Evolutionary conservation across 805 yeast genomes (phyloP).

Genomic region (Wickerhamiella azymoides): DNA sequence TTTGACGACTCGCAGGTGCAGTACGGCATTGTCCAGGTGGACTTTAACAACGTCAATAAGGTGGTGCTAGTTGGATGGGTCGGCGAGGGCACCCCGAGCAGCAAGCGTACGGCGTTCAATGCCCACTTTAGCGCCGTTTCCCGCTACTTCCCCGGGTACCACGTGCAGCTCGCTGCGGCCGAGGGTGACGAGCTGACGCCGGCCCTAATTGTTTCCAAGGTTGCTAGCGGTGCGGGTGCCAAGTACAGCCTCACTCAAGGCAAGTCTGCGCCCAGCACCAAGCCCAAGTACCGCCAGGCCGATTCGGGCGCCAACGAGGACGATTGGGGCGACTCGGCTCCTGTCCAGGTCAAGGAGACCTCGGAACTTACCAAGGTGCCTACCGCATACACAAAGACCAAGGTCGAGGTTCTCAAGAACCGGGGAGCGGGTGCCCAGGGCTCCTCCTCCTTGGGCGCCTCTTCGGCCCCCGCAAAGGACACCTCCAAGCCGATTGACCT

Average conservation of each 20-base stretch:
- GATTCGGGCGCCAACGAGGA: slow-evolving; percentile 33
- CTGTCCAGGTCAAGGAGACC: slow-evolving; percentile 20
- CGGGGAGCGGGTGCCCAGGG: no score
- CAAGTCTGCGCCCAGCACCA: slow-evolving; percentile 20
- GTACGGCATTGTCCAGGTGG: slow-evolving; percentile 77
- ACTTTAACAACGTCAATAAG: slow-evolving; percentile 83
- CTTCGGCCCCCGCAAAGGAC: slow-evolving; percentile 5
- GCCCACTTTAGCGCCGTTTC: slow-evolving; percentile 30
- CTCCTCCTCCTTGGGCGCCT: neutral
- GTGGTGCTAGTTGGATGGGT: slow-evolving; percentile 78
- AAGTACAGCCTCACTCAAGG: slow-evolving; percentile 47
- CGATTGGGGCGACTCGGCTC: slow-evolving; percentile 52
- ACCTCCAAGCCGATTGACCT: slow-evolving; percentile 28
- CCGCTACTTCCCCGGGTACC: slow-evolving; percentile 50
- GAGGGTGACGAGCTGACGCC: slow-evolving; percentile 80
- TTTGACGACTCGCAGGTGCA: slow-evolving; percentile 82
- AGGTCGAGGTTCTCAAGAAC: slow-evolving; percentile 30
- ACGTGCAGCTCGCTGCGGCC: slow-evolving; percentile 94
- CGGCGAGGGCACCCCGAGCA: slow-evolving; percentile 80
- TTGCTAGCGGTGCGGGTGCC: slow-evolving; percentile 91
- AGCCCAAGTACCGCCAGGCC: slow-evolving; percentile 26
- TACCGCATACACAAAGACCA: slow-evolving; percentile 52
- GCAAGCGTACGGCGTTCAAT: slow-evolving; percentile 30
- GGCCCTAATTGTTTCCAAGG: slow-evolving; percentile 55
- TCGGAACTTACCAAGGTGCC: slow-evolving; percentile 31